Percentiles rank a stretch among this genome's conserved stretches.
phyloP scores from a whole-genome alignment of 2,329 filamentous ascomycete genomes.

The Xylaria multiplex region DNA sequence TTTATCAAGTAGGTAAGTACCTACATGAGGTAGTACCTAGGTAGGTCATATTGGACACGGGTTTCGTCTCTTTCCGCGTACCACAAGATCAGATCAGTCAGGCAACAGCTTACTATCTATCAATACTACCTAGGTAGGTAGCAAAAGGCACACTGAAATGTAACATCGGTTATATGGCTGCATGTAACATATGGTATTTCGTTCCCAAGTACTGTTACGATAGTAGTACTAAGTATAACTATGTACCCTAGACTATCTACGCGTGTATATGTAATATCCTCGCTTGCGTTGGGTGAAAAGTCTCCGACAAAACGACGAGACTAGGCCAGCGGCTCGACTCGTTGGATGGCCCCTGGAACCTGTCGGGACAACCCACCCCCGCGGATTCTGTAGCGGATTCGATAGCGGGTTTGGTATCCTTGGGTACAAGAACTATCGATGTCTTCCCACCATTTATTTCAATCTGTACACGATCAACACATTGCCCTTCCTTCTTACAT shows the following conservation, averaged over 20 bases:
- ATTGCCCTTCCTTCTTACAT: neutral
- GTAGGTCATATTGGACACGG: too few relatives aligned
- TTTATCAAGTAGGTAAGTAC: too few relatives aligned
- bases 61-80: too few relatives aligned
- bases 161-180: too few relatives aligned
- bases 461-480: neutral
- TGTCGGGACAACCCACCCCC: constrained; percentile 22
- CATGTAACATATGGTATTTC: too few relatives aligned
- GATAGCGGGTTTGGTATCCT: neutral
- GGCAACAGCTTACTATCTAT: too few relatives aligned
- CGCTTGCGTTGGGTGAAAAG: constrained; percentile 15
- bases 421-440: constrained; percentile 26
- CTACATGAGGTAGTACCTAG: too few relatives aligned
- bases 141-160: too few relatives aligned
- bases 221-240: neutral
- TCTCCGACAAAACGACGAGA: constrained; percentile 41
- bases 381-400: neutral
- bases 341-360: neutral
- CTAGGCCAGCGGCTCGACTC: constrained; percentile 25
- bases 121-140: too few relatives aligned
- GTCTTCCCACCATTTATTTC: constrained; percentile 14
- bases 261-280: constrained; percentile 1
- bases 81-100: too few relatives aligned
- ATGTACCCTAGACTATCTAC: neutral
- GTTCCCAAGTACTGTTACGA: too few relatives aligned